A percentile compares a stretch with the other conserved stretches of the same genome.
Evolutionary conservation across 345 rosid genomes (phyloP).

Genomic region (Euphorbia pulcherrima): DNA sequence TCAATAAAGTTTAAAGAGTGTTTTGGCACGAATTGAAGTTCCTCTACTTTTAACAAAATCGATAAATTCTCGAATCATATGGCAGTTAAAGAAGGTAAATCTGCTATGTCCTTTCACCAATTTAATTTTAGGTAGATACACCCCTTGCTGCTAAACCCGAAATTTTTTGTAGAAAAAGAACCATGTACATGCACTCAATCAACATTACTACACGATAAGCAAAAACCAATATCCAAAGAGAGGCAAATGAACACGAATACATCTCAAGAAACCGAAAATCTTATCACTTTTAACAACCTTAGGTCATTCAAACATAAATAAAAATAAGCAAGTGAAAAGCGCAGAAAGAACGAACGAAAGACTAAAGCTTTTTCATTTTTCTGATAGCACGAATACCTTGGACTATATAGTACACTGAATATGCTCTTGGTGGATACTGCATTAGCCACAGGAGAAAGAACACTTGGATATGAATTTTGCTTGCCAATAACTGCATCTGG

Average conservation of each 20-base stretch:
- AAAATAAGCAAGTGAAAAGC: background rate
- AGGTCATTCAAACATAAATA: background rate
- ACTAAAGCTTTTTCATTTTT: background rate
- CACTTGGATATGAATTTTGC: constrained; percentile 43
- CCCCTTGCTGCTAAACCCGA: no score
- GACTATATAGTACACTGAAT: constrained; percentile 77
- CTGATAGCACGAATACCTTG: constrained; percentile 48
- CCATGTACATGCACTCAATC: no score
- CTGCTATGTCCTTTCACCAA: no score
- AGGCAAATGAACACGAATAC: background rate
- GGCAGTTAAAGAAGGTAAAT: no score
- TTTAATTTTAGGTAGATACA: no score
- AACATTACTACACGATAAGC: no score
- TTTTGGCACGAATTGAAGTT: background rate
- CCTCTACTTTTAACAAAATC: no score
- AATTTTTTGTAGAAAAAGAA: no score
- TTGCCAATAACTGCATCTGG: constrained; percentile 58
- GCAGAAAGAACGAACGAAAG: background rate
- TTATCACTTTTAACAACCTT: background rate
- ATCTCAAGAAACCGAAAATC: background rate
- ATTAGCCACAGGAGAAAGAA: constrained; percentile 61
- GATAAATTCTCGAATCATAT: no score
- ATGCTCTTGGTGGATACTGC: constrained; percentile 60
- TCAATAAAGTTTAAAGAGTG: background rate
- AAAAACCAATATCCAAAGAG: no score